Evolutionary conservation across 208 protist species (phyloP).

Genomic region (Endotrypanum monterogeii): DNA sequence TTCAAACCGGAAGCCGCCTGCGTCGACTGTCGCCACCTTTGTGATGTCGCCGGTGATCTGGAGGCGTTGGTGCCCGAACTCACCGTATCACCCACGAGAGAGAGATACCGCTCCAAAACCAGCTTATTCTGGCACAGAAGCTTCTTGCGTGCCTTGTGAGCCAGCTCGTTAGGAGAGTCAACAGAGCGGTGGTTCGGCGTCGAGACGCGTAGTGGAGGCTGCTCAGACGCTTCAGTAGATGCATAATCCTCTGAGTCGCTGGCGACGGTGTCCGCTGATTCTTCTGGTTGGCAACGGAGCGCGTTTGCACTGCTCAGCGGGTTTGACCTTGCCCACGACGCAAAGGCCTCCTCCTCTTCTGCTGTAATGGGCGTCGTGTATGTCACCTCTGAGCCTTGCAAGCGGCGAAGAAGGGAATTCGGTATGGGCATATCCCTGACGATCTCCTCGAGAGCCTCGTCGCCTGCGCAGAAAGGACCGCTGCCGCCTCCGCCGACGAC

Average conservation of each 20-base stretch:
- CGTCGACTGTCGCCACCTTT: conserved; percentile 3
- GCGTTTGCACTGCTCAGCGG: conserved; percentile 52
- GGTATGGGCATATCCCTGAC: conserved; percentile 51
- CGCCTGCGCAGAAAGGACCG: conserved; percentile 63
- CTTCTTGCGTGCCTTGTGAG: conserved; percentile 49
- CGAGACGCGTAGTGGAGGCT: background rate
- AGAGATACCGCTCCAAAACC: conserved; percentile 57
- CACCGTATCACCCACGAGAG: conserved; percentile 56
- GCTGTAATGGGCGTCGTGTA: conserved; percentile 40
- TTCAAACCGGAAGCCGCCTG: background rate
- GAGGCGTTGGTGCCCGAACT: conserved; percentile 34
- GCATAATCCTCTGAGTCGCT: background rate
- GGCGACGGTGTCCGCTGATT: background rate
- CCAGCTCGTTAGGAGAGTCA: conserved; percentile 38
- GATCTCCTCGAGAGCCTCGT: conserved; percentile 49
- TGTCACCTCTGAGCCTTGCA: conserved; percentile 47
- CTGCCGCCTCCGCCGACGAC: conserved; percentile 48
- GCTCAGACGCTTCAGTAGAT: background rate
- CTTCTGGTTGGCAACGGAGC: conserved; percentile 6
- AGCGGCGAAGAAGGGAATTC: conserved; percentile 26
- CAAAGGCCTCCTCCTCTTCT: conserved; percentile 42
- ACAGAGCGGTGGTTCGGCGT: conserved; percentile 23
- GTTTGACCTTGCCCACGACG: conserved; percentile 45
- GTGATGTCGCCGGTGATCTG: conserved; percentile 15
- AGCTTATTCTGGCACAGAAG: conserved; percentile 68